A percentile compares a stretch with the other conserved stretches of the same genome.
Conservation (phyloP, 2,329 filamentous ascomycete genomes). For the Fusarium sacchari region DNA sequence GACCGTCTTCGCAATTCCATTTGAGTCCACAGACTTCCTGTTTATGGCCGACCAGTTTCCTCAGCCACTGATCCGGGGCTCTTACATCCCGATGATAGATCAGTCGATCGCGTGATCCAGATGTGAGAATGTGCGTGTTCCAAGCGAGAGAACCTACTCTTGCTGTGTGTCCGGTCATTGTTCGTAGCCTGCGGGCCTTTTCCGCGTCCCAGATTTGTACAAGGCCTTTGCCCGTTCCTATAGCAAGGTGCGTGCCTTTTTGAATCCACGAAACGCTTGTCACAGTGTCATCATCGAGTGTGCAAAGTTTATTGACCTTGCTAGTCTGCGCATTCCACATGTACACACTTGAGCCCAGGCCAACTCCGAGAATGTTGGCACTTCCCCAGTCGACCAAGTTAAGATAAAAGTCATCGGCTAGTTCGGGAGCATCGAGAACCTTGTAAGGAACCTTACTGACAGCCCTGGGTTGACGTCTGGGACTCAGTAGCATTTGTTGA, state of each 20-base stretch:
- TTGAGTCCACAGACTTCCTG: constrained; percentile 97
- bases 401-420: constrained; percentile 97
- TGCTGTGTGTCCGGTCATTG: constrained; percentile 96
- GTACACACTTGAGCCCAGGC: constrained; percentile 91
- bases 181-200: constrained; percentile 82
- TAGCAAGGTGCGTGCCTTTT: constrained; percentile 92
- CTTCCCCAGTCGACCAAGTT: constrained; percentile 98
- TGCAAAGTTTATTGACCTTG: constrained; percentile 92
- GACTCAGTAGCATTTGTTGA: constrained; percentile 91
- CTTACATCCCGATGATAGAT: constrained; percentile 98
- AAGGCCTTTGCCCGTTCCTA: constrained; percentile 92
- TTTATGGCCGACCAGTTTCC: constrained; percentile 91
- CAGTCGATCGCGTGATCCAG: constrained; percentile 89
- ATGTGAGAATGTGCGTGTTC: constrained; percentile 98
- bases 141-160: constrained; percentile 94
- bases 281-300: constrained; percentile 90
- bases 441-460: constrained; percentile 98
- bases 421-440: constrained; percentile 92
- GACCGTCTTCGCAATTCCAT: constrained; percentile 96
- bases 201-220: constrained; percentile 99
- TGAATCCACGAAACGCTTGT: constrained; percentile 99
- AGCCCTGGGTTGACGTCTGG: constrained; percentile 85
- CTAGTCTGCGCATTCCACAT: constrained; percentile 97
- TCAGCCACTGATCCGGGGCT: constrained; percentile 88
- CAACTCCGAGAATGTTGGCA: constrained; percentile 92